Percentiles rank a stretch among this genome's conserved stretches.
These are phyloP conservation scores for Saccharomycopsis fermentans DNA, from an alignment of 805 yeast genomes.

Conservation along the genomic window DNA sequence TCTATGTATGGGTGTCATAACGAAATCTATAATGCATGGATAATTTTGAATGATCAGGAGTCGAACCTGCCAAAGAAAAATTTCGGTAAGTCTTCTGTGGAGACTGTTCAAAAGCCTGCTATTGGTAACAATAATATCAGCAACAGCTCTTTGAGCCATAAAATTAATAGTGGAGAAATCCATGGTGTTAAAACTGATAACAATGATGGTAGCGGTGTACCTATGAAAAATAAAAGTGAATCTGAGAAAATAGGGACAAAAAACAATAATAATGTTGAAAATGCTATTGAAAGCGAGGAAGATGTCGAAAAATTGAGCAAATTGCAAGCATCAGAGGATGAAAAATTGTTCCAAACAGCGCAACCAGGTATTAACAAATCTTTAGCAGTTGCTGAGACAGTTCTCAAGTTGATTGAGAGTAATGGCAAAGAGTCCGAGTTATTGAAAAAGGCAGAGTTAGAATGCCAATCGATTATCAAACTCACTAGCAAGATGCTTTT, in stretches of 20 bases:
- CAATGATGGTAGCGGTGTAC: not conserved
- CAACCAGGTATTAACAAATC: not conserved
- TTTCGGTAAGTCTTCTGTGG: not conserved
- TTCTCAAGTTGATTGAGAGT: not conserved
- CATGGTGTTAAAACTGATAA: not conserved
- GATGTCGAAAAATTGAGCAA: not conserved
- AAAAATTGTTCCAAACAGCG: not conserved
- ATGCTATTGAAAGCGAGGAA: not conserved
- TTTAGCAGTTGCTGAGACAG: not conserved
- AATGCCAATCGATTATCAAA: not conserved
- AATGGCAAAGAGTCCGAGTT: not conserved
- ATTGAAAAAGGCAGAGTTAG: not conserved
- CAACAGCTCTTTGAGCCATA: too few species aligned
- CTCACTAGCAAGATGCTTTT: not conserved
- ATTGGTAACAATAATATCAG: not conserved
- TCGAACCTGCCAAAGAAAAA: not conserved
- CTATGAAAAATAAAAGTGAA: not conserved
- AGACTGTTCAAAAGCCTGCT: not conserved
- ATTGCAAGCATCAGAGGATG: not conserved
- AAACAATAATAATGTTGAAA: not conserved
- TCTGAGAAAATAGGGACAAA: not conserved
- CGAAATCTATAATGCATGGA: conserved; percentile 36
- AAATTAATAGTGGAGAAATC: too few species aligned
- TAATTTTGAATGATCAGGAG: conserved; percentile 21
- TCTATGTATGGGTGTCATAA: conserved; percentile 35